Evolutionary conservation across 2,329 filamentous ascomycete genomes (phyloP), one percentile per base, ranked within the genome.

Genomic region (Alternaria angustiovoidea): DNA sequence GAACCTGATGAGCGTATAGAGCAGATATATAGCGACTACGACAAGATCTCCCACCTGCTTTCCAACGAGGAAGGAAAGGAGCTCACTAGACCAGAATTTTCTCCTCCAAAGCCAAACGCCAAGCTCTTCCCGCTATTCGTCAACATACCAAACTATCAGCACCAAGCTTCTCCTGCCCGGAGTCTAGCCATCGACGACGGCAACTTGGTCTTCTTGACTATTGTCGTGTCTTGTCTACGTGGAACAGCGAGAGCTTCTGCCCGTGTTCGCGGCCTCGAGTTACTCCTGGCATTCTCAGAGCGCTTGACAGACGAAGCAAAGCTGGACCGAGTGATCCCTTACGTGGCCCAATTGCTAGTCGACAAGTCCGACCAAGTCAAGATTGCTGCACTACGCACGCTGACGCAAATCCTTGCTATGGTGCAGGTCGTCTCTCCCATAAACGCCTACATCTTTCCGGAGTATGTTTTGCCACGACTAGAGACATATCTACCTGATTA

Each of bases 21-120:
- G 71, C 88, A 93, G 43, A 90, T 99, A 1, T 98, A 91, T 73
- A 88, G 91, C 68, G 95, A 99, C 74, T 98, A 97, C 79, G 95
- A 99, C 77, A 99, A 98, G 78, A 97, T 99, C 53, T 93, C 94
- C 0, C 96, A 96, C 74, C 96, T 97, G 59, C 85, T 99, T 1
- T 94, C 92, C 14, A 93, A 93, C 62, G 86, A 87, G 28, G 83
- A 88, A 43, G 84, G 84, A 41, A 79, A 81, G 46, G 72, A 78
- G 32, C 74, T 74, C 39, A 67, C 70, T 4, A 75, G 72, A 53
- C 74, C 76, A 16, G 73, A 75, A 46, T 63, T 69, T 11, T 64
- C 63, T 18, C 66, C 71, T 30, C 74, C 70, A 30, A 74, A 79
- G 24, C 75, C 82, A 4, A 79, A 82, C 4, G 82, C 88, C 8